These are phyloP conservation scores for Myxozyma melibiosi DNA, from an alignment of 805 yeast genomes.

Conservation along the genomic window DNA sequence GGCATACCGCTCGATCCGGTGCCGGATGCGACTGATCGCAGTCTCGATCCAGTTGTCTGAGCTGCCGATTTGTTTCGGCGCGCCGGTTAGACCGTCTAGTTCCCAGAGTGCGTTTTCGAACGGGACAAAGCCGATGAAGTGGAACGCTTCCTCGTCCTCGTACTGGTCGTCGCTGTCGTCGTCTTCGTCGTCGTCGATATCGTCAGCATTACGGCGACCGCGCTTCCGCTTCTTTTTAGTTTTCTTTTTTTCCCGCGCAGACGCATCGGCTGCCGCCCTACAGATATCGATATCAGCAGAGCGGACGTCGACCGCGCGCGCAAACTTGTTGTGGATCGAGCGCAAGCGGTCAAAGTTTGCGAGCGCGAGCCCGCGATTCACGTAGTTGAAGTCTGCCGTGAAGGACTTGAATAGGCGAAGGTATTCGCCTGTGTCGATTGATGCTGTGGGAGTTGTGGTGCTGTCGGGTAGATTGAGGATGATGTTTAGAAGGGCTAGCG, in stretches of 20 bases:
- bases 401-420: slow-evolving; percentile 11
- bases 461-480: slow-evolving; percentile 10
- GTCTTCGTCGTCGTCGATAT: too few relatives aligned
- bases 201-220: not conserved
- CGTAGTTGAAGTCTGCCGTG: slow-evolving; percentile 19
- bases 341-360: slow-evolving; percentile 20
- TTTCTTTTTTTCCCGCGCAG: not conserved
- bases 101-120: slow-evolving; percentile 55
- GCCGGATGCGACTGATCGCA: slow-evolving; percentile 13
- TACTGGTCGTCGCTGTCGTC: too few relatives aligned
- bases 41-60: slow-evolving; percentile 8
- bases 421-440: slow-evolving; percentile 15
- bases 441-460: not conserved
- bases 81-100: slow-evolving; percentile 46
- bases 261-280: not conserved
- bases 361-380: slow-evolving; percentile 24
- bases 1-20: slow-evolving; percentile 14
- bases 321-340: slow-evolving; percentile 20
- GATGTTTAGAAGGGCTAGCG: slow-evolving; percentile 26
- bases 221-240: not conserved
- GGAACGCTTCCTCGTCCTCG: slow-evolving; percentile 51
- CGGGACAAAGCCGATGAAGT: slow-evolving; percentile 59
- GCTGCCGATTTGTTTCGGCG: slow-evolving; percentile 9
- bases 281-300: slow-evolving; percentile 11
- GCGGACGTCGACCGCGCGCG: slow-evolving; percentile 19